Evolutionary conservation across 116 monocot species (phyloP), one percentile per base, ranked within the genome.

Genomic region (Iris pallida): DNA sequence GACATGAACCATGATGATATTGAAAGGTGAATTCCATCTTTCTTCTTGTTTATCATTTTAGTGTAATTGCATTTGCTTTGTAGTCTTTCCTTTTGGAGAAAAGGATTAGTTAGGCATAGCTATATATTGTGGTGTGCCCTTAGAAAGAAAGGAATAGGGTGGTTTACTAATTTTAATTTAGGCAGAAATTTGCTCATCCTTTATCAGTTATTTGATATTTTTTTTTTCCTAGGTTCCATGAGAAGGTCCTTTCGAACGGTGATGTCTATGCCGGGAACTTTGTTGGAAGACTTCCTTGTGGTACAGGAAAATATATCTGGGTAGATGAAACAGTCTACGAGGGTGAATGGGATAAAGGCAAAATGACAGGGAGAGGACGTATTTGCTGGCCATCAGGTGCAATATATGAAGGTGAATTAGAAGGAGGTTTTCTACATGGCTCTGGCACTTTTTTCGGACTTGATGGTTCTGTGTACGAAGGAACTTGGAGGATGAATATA

Each of bases 391-490:
- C 80, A 45, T 95, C 95, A 44, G 91, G 95, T n/a, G 65, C 88
- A 48, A 69, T 16, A 57, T 96, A 91, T 70, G 86, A 81, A 68
- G 96, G 91, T 42, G 91, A 96, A 4, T 30, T 96, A 20, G 68
- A 69, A 71, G 96, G 96, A 70, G 89, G 89, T 4, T 96, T 89
- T 62, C 78, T 91, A 65, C 85, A 96, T 71, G 96, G 96, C 7
- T 71, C 64, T 70, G 96, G 91, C 41, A 89, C 80, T 45, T 82
- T 79, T 66, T 59, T 55, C 69, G 76, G 76, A 19, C 45, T 64
- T 59, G 89, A 89, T 82, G 91, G 86, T 16, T 84, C 86, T 44
- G 57, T 79, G 43, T 96, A 96, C 67, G 67, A 76, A 30, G 30
- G 30, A 30, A 30, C 30, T 30, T 30, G 30, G 0, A 30, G 30